phyloP scores from a whole-genome alignment of 2,329 filamentous ascomycete genomes.

The Pseudogymnoascus sp. region DNA sequence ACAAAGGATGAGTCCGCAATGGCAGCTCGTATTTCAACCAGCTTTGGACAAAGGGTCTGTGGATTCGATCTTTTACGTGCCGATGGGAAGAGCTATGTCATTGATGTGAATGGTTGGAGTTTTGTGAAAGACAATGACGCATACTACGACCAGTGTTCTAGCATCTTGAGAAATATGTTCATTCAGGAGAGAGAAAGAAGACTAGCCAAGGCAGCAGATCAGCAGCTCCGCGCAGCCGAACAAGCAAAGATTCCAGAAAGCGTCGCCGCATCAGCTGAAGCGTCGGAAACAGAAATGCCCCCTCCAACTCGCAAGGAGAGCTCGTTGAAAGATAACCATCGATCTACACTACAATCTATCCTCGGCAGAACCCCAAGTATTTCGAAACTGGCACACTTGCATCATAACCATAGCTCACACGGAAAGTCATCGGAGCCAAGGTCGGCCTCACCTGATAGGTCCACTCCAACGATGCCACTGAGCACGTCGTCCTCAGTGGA shows the following conservation, averaged over 20 bases:
- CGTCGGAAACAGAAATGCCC: constrained; percentile 15
- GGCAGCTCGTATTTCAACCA: constrained; percentile 79
- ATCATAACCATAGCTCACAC: constrained; percentile 16
- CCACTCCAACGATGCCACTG: neutral
- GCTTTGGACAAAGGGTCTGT: constrained; percentile 91
- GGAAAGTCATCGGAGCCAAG: neutral
- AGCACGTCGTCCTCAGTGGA: neutral
- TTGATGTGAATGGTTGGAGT: constrained; percentile 98
- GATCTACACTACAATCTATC: constrained; percentile 46
- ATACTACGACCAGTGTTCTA: constrained; percentile 88
- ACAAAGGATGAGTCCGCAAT: constrained; percentile 73
- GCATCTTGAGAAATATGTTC: constrained; percentile 81
- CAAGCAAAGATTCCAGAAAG: constrained; percentile 26
- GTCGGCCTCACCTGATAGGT: neutral
- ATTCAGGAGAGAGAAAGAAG: constrained; percentile 64
- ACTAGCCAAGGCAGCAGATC: constrained; percentile 31
- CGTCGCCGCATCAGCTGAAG: constrained; percentile 17
- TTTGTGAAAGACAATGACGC: constrained; percentile 99
- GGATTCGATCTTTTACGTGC: constrained; percentile 90
- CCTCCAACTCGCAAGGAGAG: constrained; percentile 19
- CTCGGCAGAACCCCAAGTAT: constrained; percentile 55
- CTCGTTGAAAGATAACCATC: constrained; percentile 35
- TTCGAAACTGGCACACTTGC: constrained; percentile 41
- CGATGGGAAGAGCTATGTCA: constrained; percentile 86
- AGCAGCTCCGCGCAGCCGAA: constrained; percentile 29